Conservation (phyloP, 306 rosid genomes). For the Purshia tridentata region DNA sequence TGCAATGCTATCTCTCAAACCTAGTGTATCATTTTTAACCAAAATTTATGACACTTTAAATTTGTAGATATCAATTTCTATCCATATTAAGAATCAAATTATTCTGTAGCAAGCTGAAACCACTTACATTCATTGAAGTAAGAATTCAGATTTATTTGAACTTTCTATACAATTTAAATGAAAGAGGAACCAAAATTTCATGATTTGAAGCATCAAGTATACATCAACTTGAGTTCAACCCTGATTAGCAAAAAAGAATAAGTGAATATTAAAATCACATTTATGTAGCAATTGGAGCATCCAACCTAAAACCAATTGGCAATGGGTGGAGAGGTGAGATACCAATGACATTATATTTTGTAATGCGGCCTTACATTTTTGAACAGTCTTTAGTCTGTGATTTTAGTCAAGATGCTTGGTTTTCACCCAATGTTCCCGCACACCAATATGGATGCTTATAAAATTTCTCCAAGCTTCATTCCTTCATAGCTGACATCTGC, state of each 20-base stretch:
- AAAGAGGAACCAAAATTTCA: neutral
- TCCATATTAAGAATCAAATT: neutral
- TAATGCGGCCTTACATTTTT: too few species aligned
- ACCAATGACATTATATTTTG: too few species aligned
- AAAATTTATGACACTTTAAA: neutral
- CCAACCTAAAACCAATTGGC: too few species aligned
- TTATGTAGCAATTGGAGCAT: too few species aligned
- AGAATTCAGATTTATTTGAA: neutral
- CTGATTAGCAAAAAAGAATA: neutral
- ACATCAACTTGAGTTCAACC: neutral
- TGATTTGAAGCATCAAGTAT: neutral
- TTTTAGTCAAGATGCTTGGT: too few species aligned
- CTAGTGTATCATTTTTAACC: neutral
- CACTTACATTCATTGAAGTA: neutral
- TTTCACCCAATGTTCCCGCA: too few species aligned
- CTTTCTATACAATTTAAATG: neutral
- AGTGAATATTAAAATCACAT: too few species aligned
- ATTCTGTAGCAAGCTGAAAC: neutral
- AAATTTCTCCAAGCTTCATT: too few species aligned
- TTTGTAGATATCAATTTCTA: neutral
- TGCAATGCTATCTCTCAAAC: neutral
- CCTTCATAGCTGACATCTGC: too few species aligned
- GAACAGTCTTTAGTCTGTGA: too few species aligned
- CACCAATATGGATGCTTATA: too few species aligned
- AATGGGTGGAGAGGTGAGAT: too few species aligned